phyloP scores from a whole-genome alignment of 345 rosid genomes.

The Kernera saxatilis region DNA sequence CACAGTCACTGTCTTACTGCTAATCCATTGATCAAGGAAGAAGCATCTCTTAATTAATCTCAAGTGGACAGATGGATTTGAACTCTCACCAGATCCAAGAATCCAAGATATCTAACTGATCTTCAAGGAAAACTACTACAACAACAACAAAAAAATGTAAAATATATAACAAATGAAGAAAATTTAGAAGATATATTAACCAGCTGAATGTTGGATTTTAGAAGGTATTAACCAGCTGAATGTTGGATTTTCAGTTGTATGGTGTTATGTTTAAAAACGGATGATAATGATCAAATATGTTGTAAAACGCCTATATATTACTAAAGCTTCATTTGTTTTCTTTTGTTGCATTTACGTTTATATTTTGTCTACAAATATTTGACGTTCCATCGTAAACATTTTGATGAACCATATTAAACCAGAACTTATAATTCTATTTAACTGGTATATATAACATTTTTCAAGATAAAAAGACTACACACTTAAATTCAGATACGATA shows the following conservation, averaged over 20 bases:
- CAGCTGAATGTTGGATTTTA: neutral
- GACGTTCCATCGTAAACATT: neutral
- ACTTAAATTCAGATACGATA: neutral
- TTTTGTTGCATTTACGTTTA: no score
- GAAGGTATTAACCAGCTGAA: neutral
- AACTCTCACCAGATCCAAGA: conserved; percentile 33
- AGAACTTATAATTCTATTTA: neutral
- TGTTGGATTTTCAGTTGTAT: neutral
- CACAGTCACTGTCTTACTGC: neutral
- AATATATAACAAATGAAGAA: neutral
- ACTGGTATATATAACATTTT: neutral
- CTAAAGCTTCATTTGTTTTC: neutral
- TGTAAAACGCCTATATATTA: neutral
- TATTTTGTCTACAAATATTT: no score
- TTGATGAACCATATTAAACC: neutral
- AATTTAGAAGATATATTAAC: no score
- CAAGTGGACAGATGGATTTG: conserved; percentile 1
- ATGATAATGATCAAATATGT: no score
- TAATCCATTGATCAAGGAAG: conserved; percentile 22
- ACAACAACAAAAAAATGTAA: neutral
- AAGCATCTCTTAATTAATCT: conserved; percentile 13
- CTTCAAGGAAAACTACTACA: conserved; percentile 4
- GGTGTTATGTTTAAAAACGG: neutral
- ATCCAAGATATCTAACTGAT: neutral
- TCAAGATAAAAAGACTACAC: neutral